A percentile compares a stretch with the other conserved stretches of the same genome.
Conservation (phyloP, 257 asterid genomes). For the Ophiorrhiza pumila region DNA sequence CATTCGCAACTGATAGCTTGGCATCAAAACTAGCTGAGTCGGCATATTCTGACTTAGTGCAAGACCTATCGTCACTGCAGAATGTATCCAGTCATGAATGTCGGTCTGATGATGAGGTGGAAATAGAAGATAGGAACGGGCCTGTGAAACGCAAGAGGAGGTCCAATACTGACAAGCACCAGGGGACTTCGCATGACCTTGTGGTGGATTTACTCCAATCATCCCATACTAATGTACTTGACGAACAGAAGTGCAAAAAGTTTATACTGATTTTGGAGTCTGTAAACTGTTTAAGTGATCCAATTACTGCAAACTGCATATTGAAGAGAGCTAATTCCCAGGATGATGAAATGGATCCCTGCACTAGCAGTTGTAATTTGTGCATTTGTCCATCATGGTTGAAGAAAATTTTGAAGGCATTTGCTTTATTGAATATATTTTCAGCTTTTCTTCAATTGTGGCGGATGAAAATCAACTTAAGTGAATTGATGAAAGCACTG, state of each 20-base stretch:
- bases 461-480: constrained; percentile 33
- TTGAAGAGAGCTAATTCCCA: constrained; percentile 30
- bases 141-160: constrained; percentile 36
- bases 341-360: constrained; percentile 27
- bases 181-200: constrained; percentile 33
- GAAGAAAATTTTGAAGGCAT: constrained; percentile 55
- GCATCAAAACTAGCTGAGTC: constrained; percentile 52
- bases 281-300: constrained; percentile 55
- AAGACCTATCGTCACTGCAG: constrained; percentile 53
- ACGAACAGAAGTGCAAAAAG: constrained; percentile 38
- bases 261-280: constrained; percentile 46
- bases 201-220: constrained; percentile 43
- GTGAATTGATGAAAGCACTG: constrained; percentile 40
- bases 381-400: constrained; percentile 77
- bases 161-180: constrained; percentile 29
- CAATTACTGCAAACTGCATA: constrained; percentile 52
- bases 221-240: constrained; percentile 33
- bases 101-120: constrained; percentile 27
- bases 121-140: constrained; percentile 30
- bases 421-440: constrained; percentile 54
- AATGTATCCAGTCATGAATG: constrained; percentile 24
- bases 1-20: constrained; percentile 23
- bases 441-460: constrained; percentile 59
- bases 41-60: constrained; percentile 71
- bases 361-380: constrained; percentile 26